Evolutionary conservation across 495 filamentous ascomycete species (phyloP).

Genomic region (Parathielavia appendiculata): DNA sequence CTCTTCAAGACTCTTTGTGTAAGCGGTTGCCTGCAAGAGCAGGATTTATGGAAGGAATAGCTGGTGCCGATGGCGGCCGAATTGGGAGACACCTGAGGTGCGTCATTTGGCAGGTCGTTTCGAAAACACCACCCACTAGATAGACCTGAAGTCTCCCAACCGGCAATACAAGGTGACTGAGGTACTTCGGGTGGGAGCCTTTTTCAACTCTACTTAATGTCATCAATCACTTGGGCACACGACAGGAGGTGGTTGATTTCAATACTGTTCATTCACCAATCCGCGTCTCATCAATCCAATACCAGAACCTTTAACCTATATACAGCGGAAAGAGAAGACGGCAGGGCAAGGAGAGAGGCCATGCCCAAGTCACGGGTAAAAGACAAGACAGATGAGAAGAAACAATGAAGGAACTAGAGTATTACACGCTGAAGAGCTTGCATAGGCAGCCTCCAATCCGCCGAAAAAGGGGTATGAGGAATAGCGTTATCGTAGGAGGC

Average conservation of each 20-base stretch:
- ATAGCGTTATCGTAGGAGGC: slow-evolving; percentile 45
- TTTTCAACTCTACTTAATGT: neutral
- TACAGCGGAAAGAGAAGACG: slow-evolving; percentile 22
- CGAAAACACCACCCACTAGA: neutral
- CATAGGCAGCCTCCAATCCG: slow-evolving; percentile 26
- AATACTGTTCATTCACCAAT: slow-evolving; percentile 29
- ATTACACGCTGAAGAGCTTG: slow-evolving; percentile 48
- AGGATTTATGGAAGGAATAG: neutral
- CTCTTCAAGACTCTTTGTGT: no score
- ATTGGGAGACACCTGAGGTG: neutral
- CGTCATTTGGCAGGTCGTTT: slow-evolving; percentile 1
- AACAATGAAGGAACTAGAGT: slow-evolving; percentile 34
- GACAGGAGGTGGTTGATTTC: neutral
- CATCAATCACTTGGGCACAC: neutral
- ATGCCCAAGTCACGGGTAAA: slow-evolving; percentile 13
- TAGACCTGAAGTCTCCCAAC: neutral
- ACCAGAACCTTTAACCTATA: slow-evolving; percentile 23
- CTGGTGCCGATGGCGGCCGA: neutral
- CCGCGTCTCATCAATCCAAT: slow-evolving; percentile 31
- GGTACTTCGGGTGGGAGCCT: neutral
- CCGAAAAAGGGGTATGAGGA: slow-evolving; percentile 35
- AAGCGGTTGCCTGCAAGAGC: neutral
- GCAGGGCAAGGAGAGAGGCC: slow-evolving; percentile 10
- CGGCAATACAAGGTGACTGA: neutral
- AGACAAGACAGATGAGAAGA: slow-evolving; percentile 21